Percentiles rank a stretch among this genome's conserved stretches.
Evolutionary conservation across 768 basidiomycete species (phyloP).

Genomic region (Lentinula guzmanii): DNA sequence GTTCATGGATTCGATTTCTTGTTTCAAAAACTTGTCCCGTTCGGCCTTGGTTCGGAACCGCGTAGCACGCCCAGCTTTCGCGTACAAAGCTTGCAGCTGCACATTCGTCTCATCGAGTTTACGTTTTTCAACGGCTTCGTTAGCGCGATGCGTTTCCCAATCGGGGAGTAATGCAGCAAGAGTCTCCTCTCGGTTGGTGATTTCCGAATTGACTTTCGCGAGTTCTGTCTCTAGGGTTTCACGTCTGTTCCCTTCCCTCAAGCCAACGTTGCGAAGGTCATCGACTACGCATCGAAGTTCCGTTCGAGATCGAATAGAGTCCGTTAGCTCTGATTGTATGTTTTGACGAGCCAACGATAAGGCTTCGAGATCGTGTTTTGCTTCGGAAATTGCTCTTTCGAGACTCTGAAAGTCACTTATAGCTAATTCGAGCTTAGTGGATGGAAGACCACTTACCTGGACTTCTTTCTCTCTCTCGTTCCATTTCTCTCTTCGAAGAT

Average conservation of each 20-base stretch:
- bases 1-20: conserved; percentile 70
- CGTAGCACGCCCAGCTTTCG: conserved; percentile 84
- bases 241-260: conserved; percentile 59
- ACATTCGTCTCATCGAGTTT: conserved; percentile 72
- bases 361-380: conserved; percentile 67
- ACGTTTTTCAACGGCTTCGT: conserved; percentile 50
- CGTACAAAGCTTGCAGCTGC: conserved; percentile 67
- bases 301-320: conserved; percentile 78
- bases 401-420: conserved; percentile 43
- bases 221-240: conserved; percentile 64
- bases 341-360: conserved; percentile 66
- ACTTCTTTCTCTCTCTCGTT: conserved; percentile 81
- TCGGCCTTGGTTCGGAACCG: conserved; percentile 81
- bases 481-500: conserved; percentile 76
- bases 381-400: conserved; percentile 65
- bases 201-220: conserved; percentile 47
- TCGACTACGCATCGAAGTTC: conserved; percentile 80
- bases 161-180: conserved; percentile 63
- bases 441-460: conserved; percentile 43
- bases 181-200: conserved; percentile 54
- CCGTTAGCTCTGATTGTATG: conserved; percentile 76
- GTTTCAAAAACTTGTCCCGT: conserved; percentile 75
- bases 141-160: conserved; percentile 55
- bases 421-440: background rate
- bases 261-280: conserved; percentile 66